Base-by-base conservation (phyloP, 2,329 filamentous ascomycete genomes). In the Esteya vermicola region DNA sequence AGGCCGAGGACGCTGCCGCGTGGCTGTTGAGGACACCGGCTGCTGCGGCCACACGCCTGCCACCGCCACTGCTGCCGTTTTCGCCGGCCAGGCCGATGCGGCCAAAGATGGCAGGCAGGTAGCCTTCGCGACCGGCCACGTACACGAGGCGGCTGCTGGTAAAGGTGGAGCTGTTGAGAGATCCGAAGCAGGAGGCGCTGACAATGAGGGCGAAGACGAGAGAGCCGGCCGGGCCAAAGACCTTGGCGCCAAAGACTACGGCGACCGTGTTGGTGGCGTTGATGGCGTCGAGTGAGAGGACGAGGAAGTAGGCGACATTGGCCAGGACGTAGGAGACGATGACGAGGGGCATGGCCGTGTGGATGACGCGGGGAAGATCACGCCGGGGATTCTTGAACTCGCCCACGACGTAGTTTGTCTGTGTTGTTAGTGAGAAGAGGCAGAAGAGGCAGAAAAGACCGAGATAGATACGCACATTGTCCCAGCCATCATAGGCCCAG, bases 401-500 rank as follows among this genome's bases (percentile, higher is more conserved):
- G 51, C 88, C 91, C 1, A 93, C 86, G 7, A 98, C 91, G 54
- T 95, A 98, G 61, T 95, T 98, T 46, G 89, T 93, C 85, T 91
- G 47, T 9, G 19, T 33, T n/a, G 27, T 37, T 26, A 41, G 40
- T 6, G 6, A 21, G 27, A 9, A 23, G 28, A 26, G 10, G 12
- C 4, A 12, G n/a, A 37, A 23, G 33, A 28, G 16, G 27, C 7
- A 36, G 16, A 36, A 13, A 36, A 23, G 12, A 36, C 18, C 19
- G 9, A 27, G 13, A 13, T n/a, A 34, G 19, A 39, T 28, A 67
- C 81, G 64, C 63, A 91, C 85, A 58, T 98, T 98, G 56, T 98
- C 91, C 91, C 91, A 98, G 23, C 91, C 91, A 56, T 98, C 91
- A 60, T 91, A 98, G 1, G 91, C 91, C 91, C 91, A 98, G 6